Conservation (phyloP, 495 filamentous ascomycete genomes). For the Chaetomium cochliodes region DNA sequence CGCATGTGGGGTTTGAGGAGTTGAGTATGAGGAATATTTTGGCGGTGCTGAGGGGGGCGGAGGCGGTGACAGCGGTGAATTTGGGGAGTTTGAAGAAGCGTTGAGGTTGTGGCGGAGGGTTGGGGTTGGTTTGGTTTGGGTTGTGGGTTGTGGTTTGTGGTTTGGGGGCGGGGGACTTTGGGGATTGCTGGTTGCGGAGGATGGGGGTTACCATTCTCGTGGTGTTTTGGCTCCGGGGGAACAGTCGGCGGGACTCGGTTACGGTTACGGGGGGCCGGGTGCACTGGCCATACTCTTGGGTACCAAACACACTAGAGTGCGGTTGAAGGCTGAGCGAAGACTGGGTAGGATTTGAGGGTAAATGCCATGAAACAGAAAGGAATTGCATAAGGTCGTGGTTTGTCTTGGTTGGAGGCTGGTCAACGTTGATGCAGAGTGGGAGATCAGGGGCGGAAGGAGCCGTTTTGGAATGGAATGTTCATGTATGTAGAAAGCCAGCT, state of each 20-base stretch:
- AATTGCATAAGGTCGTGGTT: background rate
- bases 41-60: slow-evolving; percentile 52
- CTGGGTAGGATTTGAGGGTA: background rate
- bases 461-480: background rate
- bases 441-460: slow-evolving; percentile 1
- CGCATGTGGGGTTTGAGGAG: slow-evolving; percentile 69
- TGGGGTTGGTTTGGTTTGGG: background rate
- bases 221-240: background rate
- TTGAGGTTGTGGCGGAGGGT: background rate
- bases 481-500: background rate
- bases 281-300: background rate
- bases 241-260: background rate
- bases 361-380: background rate
- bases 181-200: background rate
- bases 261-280: too few relatives aligned
- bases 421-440: background rate
- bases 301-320: background rate
- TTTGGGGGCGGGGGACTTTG: background rate
- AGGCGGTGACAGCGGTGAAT: slow-evolving; percentile 66
- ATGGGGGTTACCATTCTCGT: too few relatives aligned
- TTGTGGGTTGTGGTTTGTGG: background rate
- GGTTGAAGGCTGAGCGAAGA: background rate
- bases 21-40: slow-evolving; percentile 71
- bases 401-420: background rate
- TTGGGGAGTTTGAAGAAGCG: slow-evolving; percentile 48